Percentiles rank a stretch among this genome's conserved stretches.
phyloP scores from a whole-genome alignment of 2,329 filamentous ascomycete genomes.

The Cladosporium sp. region DNA sequence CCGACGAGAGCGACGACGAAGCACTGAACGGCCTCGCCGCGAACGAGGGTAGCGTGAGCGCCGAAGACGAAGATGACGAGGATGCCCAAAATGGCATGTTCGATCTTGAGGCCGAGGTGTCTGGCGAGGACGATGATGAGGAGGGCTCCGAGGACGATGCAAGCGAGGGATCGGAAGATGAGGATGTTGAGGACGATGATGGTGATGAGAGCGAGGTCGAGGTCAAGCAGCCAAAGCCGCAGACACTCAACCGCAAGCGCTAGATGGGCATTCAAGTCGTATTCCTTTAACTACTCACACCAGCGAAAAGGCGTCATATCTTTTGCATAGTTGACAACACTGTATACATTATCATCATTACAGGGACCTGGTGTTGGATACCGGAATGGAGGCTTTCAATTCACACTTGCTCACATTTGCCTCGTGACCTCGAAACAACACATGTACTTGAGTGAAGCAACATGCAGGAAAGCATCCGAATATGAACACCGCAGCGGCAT shows the following conservation, averaged over 20 bases:
- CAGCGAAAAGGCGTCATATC: constrained; percentile 8
- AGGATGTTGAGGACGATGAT: constrained; percentile 48
- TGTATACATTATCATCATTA: constrained; percentile 19
- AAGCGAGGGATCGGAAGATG: constrained; percentile 38
- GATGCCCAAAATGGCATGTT: constrained; percentile 58
- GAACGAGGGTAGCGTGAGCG: constrained; percentile 32
- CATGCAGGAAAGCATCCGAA: not conserved
- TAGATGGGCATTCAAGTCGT: constrained; percentile 15
- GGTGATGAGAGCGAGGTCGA: constrained; percentile 26
- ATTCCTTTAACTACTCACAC: constrained; percentile 1
- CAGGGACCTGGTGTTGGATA: constrained; percentile 8
- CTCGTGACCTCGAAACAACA: not conserved
- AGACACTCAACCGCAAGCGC: constrained; percentile 25
- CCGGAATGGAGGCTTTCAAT: not conserved
- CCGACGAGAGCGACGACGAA: constrained; percentile 73
- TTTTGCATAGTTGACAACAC: constrained; percentile 17
- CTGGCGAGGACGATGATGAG: constrained; percentile 47
- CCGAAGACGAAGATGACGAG: constrained; percentile 69
- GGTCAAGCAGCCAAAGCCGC: constrained; percentile 24
- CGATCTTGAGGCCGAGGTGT: constrained; percentile 36
- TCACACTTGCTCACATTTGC: not conserved
- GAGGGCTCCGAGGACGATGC: constrained; percentile 44
- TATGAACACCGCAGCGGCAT: too few species aligned
- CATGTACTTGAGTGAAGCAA: not conserved
- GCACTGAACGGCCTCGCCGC: constrained; percentile 52